Base-by-base conservation (phyloP, 441 rosid genomes). In the Pelargonium cotyledonis region DNA sequence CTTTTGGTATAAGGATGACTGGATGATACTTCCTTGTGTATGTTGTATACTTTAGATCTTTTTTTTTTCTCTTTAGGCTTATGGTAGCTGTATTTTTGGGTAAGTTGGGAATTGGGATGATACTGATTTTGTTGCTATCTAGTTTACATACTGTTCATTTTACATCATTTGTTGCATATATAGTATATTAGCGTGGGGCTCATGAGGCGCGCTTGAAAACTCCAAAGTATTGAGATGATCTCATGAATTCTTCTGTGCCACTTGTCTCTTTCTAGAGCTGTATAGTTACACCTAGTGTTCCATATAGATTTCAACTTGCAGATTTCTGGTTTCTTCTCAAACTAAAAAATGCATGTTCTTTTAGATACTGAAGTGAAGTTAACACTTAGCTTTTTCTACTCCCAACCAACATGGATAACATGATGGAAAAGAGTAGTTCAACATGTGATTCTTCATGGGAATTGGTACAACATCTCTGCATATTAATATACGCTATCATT, bases 281-380 rank as follows among this genome's bases (percentile, higher is more conserved):
- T 62, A 62, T 14, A 31, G 43, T 62, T 29, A 31, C 65, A 62
- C 41, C 18, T 62, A 62, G 43, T 62, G 43, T 31, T 29, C 5
- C 40, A 4, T 35, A 35, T 6, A 35, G 6, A 5, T 35, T 35
- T 31, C 38, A 31, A 31, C 38, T 31, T 31, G 38, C 38, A n/a
- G 64, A 60, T 60, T 60, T 60, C 63, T 23, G 64, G 38, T 23
- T 60, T 19, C 23, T 60, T 58, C n/a, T 58, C 63, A 58, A 31
- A 18, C 19, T 19, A 51, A 12, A 55, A 7, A 16, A 9, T 61
- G 23, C 23, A 23, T 60, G 10, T n/a, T 23, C 16, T 19, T 18
- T 8, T 61, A 26, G 38, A 61, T 61, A 29, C 26, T 61, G 40
- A 61, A 58, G 5, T 3, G 35, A 21, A 62, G 65, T 62, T 62